These are phyloP conservation scores for Nannizzia gypsea DNA, from an alignment of 2,329 filamentous ascomycete genomes.

Conservation along the genomic window DNA sequence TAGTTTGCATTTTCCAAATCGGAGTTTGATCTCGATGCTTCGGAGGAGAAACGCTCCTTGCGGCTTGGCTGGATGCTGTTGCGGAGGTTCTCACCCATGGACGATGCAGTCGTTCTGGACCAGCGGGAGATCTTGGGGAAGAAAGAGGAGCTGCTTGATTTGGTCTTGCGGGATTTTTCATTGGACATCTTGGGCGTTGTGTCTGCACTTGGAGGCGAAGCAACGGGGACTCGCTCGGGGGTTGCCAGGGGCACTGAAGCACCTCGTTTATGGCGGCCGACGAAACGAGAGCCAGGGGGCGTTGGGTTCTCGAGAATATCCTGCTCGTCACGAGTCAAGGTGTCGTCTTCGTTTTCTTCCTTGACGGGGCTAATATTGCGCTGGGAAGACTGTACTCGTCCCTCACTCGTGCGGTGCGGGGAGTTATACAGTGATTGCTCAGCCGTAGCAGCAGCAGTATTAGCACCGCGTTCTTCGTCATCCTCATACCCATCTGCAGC, in stretches of 20 bases:
- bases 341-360: conserved; percentile 67
- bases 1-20: conserved; percentile 56
- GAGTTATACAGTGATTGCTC: conserved; percentile 10
- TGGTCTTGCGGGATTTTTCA: conserved; percentile 75
- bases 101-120: conserved; percentile 92
- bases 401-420: conserved; percentile 42
- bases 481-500: background rate
- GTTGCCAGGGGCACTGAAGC: conserved; percentile 36
- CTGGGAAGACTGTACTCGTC: background rate
- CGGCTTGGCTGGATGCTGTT: conserved; percentile 45
- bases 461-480: background rate
- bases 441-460: too few relatives aligned
- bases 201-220: conserved; percentile 53
- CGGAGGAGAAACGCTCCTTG: conserved; percentile 50
- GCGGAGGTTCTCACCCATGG: conserved; percentile 65
- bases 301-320: conserved; percentile 43
- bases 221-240: conserved; percentile 33
- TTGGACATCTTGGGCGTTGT: conserved; percentile 56
- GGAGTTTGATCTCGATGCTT: conserved; percentile 64
- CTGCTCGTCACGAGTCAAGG: conserved; percentile 35
- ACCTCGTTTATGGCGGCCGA: conserved; percentile 27
- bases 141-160: conserved; percentile 67
- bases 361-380: conserved; percentile 66
- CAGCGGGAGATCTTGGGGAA: conserved; percentile 92
- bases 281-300: conserved; percentile 47